A percentile compares a stretch with the other conserved stretches of the same genome.
These are phyloP conservation scores for Allomyces javanicus DNA, from an alignment of 192 early-diverging fungal species.

Conservation along the genomic window DNA sequence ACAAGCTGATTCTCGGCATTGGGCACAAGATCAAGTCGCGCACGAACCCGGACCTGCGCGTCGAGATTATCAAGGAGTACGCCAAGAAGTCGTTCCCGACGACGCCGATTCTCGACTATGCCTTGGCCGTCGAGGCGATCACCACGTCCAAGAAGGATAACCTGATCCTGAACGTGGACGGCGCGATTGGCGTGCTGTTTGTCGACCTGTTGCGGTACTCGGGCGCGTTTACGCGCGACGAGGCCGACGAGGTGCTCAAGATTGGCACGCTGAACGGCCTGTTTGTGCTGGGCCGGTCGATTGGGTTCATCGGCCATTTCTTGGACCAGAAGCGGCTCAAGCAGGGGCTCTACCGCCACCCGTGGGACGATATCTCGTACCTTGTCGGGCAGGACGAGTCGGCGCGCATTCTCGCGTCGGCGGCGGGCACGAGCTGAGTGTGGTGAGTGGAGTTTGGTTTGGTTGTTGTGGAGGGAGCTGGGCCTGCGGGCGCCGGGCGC, in stretches of 20 bases:
- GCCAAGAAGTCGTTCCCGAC: constrained; percentile 70
- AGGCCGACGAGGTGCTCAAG: constrained; percentile 87
- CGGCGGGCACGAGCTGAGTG: not conserved
- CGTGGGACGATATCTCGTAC: constrained; percentile 93
- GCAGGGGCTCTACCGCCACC: constrained; percentile 95
- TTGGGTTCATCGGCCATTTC: constrained; percentile 96
- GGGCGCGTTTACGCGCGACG: constrained; percentile 79
- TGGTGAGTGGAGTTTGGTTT: too few relatives aligned
- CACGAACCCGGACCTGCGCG: constrained; percentile 95
- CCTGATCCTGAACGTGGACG: constrained; percentile 86
- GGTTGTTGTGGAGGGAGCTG: too few relatives aligned
- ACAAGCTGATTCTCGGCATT: constrained; percentile 95
- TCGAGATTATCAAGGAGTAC: constrained; percentile 84
- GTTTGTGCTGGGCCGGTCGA: constrained; percentile 83
- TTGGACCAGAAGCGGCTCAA: constrained; percentile 96
- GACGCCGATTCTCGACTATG: constrained; percentile 80
- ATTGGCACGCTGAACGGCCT: constrained; percentile 92
- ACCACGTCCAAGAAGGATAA: constrained; percentile 98
- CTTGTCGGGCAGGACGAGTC: constrained; percentile 10
- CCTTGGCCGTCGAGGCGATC: constrained; percentile 78
- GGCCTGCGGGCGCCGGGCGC: too few relatives aligned
- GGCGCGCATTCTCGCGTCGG: not conserved
- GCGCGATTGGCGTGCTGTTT: constrained; percentile 84
- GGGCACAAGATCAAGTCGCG: constrained; percentile 99
- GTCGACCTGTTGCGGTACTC: constrained; percentile 84